phyloP scores from a whole-genome alignment of 2,329 filamentous ascomycete species.

The Nothophaeocryptopus gaeumannii region DNA sequence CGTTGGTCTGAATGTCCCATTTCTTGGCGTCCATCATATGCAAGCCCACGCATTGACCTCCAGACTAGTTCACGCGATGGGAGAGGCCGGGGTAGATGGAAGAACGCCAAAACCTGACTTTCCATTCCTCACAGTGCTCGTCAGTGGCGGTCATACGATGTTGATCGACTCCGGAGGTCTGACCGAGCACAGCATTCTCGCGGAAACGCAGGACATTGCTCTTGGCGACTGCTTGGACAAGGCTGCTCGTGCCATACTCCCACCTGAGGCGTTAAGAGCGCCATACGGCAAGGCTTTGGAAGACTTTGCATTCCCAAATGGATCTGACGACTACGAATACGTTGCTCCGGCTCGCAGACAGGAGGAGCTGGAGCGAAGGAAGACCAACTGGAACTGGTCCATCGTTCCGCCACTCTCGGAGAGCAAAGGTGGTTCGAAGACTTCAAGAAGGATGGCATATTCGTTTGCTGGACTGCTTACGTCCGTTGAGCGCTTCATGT shows the following conservation, averaged over 20 bases:
- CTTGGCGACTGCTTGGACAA: constrained; percentile 90
- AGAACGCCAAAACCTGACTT: constrained; percentile 54
- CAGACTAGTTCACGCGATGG: constrained; percentile 54
- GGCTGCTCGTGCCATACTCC: constrained; percentile 72
- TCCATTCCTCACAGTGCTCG: constrained; percentile 83
- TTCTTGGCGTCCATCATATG: constrained; percentile 94
- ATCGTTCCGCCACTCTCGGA: constrained; percentile 66
- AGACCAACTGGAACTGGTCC: constrained; percentile 61
- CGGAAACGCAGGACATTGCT: constrained; percentile 74
- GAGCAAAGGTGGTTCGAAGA: constrained; percentile 39
- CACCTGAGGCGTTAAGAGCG: constrained; percentile 58
- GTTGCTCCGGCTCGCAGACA: constrained; percentile 56
- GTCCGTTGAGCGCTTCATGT: constrained; percentile 58
- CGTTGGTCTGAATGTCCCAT: constrained; percentile 75
- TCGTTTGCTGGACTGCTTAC: constrained; percentile 73
- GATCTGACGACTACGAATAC: constrained; percentile 54
- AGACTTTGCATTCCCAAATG: constrained; percentile 66
- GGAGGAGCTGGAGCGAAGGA: constrained; percentile 53
- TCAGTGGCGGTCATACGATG: constrained; percentile 89
- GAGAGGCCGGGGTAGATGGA: background rate
- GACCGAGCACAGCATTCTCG: constrained; percentile 69
- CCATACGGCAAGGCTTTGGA: constrained; percentile 83
- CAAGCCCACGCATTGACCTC: constrained; percentile 92
- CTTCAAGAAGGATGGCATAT: constrained; percentile 56
- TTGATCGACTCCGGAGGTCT: constrained; percentile 71